A percentile compares a stretch with the other conserved stretches of the same genome.
These are phyloP conservation scores for Calonectria pseudoturangicola DNA, from an alignment of 2,329 filamentous ascomycete species.

Conservation along the genomic window DNA sequence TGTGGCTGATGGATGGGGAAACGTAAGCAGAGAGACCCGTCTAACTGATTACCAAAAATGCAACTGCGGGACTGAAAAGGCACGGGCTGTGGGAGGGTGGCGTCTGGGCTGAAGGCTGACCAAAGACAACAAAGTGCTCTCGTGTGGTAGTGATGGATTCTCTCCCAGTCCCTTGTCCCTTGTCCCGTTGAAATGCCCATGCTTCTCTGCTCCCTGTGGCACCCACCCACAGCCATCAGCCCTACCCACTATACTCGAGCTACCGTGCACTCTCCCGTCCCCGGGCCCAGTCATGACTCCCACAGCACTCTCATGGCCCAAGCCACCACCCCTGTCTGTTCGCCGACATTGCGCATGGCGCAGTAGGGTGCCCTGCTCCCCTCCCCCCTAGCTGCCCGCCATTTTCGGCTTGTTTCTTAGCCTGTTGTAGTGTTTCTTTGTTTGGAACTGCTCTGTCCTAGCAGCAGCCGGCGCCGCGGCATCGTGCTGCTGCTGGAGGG, in stretches of 20 bases:
- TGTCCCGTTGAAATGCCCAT: conserved; percentile 6
- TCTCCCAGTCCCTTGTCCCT: neutral
- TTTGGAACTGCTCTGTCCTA: conserved; percentile 44
- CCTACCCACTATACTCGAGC: conserved; percentile 26
- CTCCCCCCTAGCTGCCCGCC: conserved; percentile 21
- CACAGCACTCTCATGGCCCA: neutral
- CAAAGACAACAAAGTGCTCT: conserved; percentile 19
- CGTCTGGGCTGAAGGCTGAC: conserved; percentile 26
- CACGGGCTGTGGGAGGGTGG: conserved; percentile 27
- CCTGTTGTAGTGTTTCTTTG: conserved; percentile 45
- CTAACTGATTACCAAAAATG: conserved; percentile 4
- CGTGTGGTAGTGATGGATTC: neutral
- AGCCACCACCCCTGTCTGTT: conserved; percentile 39
- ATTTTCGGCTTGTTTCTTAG: conserved; percentile 38
- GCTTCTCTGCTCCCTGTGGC: neutral
- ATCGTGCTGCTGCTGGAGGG: conserved; percentile 19
- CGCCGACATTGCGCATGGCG: conserved; percentile 41
- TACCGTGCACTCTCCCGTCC: conserved; percentile 23
- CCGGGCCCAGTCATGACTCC: conserved; percentile 31
- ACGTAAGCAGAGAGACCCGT: conserved; percentile 21
- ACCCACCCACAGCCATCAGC: conserved; percentile 33
- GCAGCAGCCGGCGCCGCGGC: conserved; percentile 12
- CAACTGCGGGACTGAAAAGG: conserved; percentile 1
- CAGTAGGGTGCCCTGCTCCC: conserved; percentile 22
- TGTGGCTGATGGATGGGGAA: conserved; percentile 29